Percentiles rank a stretch among this genome's conserved stretches.
phyloP scores from a whole-genome alignment of 2,329 filamentous ascomycete genomes.

The Hymenoscyphus infarciens region DNA sequence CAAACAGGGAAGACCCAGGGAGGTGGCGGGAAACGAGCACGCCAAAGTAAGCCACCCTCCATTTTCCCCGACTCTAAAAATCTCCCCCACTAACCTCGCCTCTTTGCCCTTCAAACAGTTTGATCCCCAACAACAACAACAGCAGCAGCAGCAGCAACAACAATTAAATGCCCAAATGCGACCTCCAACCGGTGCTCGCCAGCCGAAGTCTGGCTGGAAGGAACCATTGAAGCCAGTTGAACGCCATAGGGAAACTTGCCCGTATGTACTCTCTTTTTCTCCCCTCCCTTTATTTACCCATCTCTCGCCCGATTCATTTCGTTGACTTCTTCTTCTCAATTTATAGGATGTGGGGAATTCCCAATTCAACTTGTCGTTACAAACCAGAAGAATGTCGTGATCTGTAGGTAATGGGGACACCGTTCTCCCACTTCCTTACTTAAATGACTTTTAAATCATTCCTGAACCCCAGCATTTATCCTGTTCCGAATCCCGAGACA shows the following conservation, averaged over 20 bases:
- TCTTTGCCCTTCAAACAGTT: not conserved
- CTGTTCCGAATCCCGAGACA: no score
- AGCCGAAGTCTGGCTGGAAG: not conserved
- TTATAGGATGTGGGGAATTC: conserved; percentile 20
- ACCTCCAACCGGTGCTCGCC: not conserved
- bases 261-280: not conserved
- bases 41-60: conserved; percentile 18
- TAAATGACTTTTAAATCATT: no score
- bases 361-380: conserved; percentile 25
- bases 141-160: not conserved
- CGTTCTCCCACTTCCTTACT: no score
- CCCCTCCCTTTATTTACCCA: not conserved
- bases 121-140: not conserved
- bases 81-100: not conserved
- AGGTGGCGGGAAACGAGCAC: conserved; percentile 23
- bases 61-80: not conserved
- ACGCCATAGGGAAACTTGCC: conserved; percentile 7
- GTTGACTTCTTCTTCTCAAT: not conserved
- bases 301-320: not conserved
- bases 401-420: conserved; percentile 18
- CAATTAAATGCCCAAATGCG: not conserved
- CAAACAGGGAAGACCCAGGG: conserved; percentile 12
- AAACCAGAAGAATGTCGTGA: conserved; percentile 28
- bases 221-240: conserved; percentile 16
- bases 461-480: no score